Base-by-base conservation (phyloP, 2,329 filamentous ascomycete species). In the Colletotrichum sp. region DNA sequence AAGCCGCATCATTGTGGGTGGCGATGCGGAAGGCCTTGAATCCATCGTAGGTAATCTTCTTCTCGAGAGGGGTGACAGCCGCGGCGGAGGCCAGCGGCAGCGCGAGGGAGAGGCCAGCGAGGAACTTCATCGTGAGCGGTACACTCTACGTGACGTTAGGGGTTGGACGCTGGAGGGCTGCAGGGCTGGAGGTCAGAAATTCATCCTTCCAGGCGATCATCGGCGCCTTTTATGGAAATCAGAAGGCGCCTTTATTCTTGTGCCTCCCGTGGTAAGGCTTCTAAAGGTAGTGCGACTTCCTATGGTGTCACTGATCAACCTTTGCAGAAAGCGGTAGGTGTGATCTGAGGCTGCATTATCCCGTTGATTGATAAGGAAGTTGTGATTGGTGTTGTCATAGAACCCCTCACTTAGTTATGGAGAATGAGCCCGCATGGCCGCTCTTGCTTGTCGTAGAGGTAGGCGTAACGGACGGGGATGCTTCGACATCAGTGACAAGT, bases 21-120 rank as follows among this genome's bases (percentile, higher is more conserved):
- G 86, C 85, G 75, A 89, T 82, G 15, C 87, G 83, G 74, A 88
- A 86, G 25, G 87, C 84, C 52, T 84, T 86, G 74, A 83, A 83
- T 28, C 83, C 83, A 36, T 81, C 78, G 60, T 83, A 84, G 15
- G 80, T 80, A 18, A 78, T 77, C 34, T 55, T 66, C 52, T 71
- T 74, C 43, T 72, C 77, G n/a, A 75, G 58, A 10, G 75, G 71
- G 1, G 43, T 39, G 22, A 78, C 60, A 1, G 58, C 61, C 58
- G 62, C 66, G 34, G 75, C 75, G 28, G 72, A 76, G 8, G 68
- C 77, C 68, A 78, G 66, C 48, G 75, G 72, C n/a, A 77, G 60
- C 28, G 66, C 55, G 5, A 73, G 22, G 15, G 55, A 28, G n/a
- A 78, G 71, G 4, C 68, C 30, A 8, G 65, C 30, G 30, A 77